A percentile compares a stretch with the other conserved stretches of the same genome.
Evolutionary conservation across 1,139 yeast species (phyloP).

Genomic region (Eremothecium cymbalariae): DNA sequence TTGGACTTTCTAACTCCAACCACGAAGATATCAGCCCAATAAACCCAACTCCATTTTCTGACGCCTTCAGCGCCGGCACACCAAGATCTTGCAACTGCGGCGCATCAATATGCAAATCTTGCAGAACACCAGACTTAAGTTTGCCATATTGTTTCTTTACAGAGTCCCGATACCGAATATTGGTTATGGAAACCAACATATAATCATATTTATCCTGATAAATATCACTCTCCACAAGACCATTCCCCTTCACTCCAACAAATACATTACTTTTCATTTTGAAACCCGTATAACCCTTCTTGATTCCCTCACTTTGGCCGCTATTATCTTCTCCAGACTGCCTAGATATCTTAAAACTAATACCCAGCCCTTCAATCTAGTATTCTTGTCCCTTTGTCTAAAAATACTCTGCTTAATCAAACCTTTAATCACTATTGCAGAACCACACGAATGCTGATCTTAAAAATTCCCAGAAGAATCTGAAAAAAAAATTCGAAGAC

Average conservation of each 20-base stretch:
- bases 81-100: slow-evolving; percentile 37
- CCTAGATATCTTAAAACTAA: background rate
- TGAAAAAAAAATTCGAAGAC: too few species aligned
- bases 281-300: too few species aligned
- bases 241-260: slow-evolving; percentile 30
- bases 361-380: background rate
- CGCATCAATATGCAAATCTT: slow-evolving; percentile 31
- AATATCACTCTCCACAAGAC: slow-evolving; percentile 6
- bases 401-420: too few species aligned
- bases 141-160: slow-evolving; percentile 33
- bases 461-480: background rate
- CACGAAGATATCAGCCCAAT: slow-evolving; percentile 52
- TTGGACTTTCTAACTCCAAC: slow-evolving; percentile 52
- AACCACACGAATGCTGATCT: background rate
- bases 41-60: slow-evolving; percentile 14
- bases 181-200: slow-evolving; percentile 39
- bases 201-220: slow-evolving; percentile 31
- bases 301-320: background rate
- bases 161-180: slow-evolving; percentile 36
- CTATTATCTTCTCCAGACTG: background rate
- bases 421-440: too few species aligned
- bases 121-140: slow-evolving; percentile 18
- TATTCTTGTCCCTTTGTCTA: background rate
- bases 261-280: slow-evolving; percentile 29
- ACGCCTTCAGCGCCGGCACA: slow-evolving; percentile 26